phyloP scores from a whole-genome alignment of 163 green algal genomes.

The Volvox carteri region DNA sequence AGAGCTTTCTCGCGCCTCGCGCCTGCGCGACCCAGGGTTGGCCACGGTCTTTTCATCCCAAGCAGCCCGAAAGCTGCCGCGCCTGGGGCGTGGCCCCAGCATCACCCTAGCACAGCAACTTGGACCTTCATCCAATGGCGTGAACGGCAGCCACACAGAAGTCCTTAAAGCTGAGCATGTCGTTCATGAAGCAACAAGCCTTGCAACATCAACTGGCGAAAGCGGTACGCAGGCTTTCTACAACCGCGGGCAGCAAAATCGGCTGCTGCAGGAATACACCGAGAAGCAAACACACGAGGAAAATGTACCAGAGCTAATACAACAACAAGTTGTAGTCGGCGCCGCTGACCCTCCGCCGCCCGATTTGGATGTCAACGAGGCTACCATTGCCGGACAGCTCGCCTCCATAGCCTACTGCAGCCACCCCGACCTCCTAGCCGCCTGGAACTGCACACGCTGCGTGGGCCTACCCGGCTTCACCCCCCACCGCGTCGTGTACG shows the following conservation, averaged over 20 bases:
- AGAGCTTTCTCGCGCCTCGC: background rate
- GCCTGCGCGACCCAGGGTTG: background rate
- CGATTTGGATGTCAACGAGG: constrained; percentile 68
- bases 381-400: constrained; percentile 71
- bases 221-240: too few relatives aligned
- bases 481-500: constrained; percentile 58
- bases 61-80: background rate
- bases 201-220: too few relatives aligned
- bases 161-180: too few relatives aligned
- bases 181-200: too few relatives aligned
- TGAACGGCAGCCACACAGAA: too few relatives aligned
- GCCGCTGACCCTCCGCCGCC: constrained; percentile 30
- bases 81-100: constrained; percentile 32
- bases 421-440: constrained; percentile 66
- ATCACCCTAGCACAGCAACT: background rate
- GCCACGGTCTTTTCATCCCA: constrained; percentile 29
- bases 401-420: constrained; percentile 87
- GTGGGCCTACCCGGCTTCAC: constrained; percentile 53
- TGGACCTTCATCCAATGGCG: too few relatives aligned
- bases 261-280: background rate
- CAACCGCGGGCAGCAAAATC: background rate
- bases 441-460: constrained; percentile 89
- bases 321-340: too few relatives aligned
- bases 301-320: too few relatives aligned
- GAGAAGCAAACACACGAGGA: too few relatives aligned